Conservation (phyloP, 148 eudicot genomes). For the Pharnaceum exiguum region DNA sequence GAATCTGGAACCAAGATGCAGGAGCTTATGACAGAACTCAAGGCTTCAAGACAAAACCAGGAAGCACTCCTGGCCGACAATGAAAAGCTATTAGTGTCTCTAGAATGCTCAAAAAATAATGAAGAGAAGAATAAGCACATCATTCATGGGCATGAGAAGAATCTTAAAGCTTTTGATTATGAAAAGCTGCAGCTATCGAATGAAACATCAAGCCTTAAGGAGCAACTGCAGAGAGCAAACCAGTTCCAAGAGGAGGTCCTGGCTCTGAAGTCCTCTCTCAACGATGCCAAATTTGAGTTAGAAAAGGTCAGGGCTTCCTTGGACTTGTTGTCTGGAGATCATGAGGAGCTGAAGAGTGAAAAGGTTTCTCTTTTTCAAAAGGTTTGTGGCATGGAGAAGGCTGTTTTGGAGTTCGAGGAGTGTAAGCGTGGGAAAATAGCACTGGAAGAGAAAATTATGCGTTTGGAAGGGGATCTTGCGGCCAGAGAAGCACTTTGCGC, state of each 20-base stretch:
- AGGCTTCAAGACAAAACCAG: constrained; percentile 37
- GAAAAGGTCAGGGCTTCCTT: constrained; percentile 48
- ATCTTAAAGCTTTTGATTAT: constrained; percentile 57
- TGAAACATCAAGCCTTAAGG: constrained; percentile 56
- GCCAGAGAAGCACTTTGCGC: constrained; percentile 42
- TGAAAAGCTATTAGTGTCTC: constrained; percentile 37
- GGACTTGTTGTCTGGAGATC: constrained; percentile 32
- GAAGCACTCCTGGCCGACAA: constrained; percentile 44
- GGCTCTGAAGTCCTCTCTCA: constrained; percentile 37
- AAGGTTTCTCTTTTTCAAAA: constrained; percentile 43
- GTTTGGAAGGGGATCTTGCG: constrained; percentile 51
- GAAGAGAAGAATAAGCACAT: constrained; percentile 50
- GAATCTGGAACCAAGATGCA: constrained; percentile 47
- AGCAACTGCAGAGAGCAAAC: constrained; percentile 47
- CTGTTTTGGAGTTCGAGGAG: constrained; percentile 56
- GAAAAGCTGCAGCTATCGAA: constrained; percentile 56
- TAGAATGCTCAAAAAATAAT: constrained; percentile 38
- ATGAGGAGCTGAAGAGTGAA: constrained; percentile 53
- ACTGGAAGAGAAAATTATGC: constrained; percentile 57
- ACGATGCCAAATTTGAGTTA: constrained; percentile 40
- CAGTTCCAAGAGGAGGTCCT: constrained; percentile 58
- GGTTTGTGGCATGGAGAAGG: constrained; percentile 38
- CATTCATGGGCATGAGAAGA: constrained; percentile 48
- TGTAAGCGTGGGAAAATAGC: constrained; percentile 36
- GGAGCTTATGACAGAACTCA: constrained; percentile 45